Evolutionary conservation across 495 filamentous ascomycete species (phyloP).

Genomic region (Daldinia concentrica): DNA sequence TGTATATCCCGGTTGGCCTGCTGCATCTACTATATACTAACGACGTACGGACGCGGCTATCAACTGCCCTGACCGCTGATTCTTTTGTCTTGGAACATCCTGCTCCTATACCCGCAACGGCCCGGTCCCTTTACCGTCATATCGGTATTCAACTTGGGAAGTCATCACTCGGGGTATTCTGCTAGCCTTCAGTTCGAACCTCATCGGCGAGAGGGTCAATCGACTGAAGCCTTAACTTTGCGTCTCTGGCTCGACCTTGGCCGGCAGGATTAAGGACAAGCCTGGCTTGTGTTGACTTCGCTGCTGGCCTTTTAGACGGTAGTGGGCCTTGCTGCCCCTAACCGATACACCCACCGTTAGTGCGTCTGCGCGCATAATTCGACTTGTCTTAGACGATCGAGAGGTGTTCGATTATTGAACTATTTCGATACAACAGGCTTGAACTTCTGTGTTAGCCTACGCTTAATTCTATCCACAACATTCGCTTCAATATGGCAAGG

Average conservation of each 20-base stretch:
- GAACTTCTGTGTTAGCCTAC: constrained; percentile 9
- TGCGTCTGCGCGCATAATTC: constrained; percentile 21
- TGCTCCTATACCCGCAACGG: constrained; percentile 27
- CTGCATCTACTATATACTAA: constrained; percentile 41
- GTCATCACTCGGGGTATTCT: constrained; percentile 6
- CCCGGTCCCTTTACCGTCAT: constrained; percentile 23
- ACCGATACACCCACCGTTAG: constrained; percentile 30
- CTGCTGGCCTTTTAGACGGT: constrained; percentile 21
- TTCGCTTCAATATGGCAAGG: constrained; percentile 46
- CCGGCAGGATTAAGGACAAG: background rate
- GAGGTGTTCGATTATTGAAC: constrained; percentile 3
- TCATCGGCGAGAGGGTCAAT: constrained; percentile 18
- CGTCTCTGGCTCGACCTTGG: background rate
- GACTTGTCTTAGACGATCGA: constrained; percentile 8
- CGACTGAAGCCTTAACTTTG: constrained; percentile 7
- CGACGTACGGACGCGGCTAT: constrained; percentile 27
- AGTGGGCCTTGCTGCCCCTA: constrained; percentile 43
- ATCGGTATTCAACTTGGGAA: constrained; percentile 8
- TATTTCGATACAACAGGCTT: constrained; percentile 6
- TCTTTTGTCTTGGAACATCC: constrained; percentile 26
- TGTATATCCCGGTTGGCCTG: constrained; percentile 38
- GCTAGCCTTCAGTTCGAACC: constrained; percentile 3
- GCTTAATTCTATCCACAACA: constrained; percentile 16
- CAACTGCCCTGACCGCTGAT: constrained; percentile 30
- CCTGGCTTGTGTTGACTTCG: constrained; percentile 1